A percentile compares a stretch with the other conserved stretches of the same genome.
Conservation (phyloP, 2,329 filamentous ascomycete genomes). For the Fusarium sp. region DNA sequence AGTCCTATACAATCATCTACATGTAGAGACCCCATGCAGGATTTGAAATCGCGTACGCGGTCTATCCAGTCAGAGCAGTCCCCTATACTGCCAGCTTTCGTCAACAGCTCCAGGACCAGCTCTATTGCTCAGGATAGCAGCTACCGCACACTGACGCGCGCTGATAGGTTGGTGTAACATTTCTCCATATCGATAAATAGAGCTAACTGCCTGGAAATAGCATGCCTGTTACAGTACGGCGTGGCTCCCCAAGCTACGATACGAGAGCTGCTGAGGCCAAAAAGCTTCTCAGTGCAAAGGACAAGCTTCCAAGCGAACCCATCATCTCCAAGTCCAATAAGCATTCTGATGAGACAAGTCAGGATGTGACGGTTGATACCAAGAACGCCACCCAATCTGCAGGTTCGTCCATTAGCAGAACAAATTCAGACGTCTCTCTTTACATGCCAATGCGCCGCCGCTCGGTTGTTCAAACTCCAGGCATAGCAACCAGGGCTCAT, state of each 20-base stretch:
- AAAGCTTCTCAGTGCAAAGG: conserved; percentile 20
- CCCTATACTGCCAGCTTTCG: conserved; percentile 20
- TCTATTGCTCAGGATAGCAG: conserved; percentile 28
- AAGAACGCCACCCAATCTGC: conserved; percentile 32
- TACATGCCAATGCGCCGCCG: conserved; percentile 59
- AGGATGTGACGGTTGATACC: conserved; percentile 37
- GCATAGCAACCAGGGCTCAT: conserved; percentile 57
- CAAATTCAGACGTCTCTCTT: conserved; percentile 59
- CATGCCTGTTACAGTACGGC: conserved; percentile 19
- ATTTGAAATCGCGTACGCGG: conserved; percentile 25
- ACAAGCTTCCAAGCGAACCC: conserved; percentile 24
- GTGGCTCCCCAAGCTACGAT: conserved; percentile 30
- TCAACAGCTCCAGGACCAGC: conserved; percentile 20
- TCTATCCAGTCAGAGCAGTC: conserved; percentile 36
- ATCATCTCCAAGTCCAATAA: conserved; percentile 18
- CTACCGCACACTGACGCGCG: conserved; percentile 24
- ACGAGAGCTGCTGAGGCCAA: conserved; percentile 32
- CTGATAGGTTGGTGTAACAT: conserved; percentile 39
- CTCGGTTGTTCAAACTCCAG: conserved; percentile 59
- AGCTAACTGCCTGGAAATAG: conserved; percentile 32
- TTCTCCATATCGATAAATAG: conserved; percentile 14
- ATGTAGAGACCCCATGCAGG: conserved; percentile 27
- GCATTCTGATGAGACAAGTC: conserved; percentile 19
- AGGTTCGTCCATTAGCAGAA: conserved; percentile 34
- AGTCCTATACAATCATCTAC: conserved; percentile 21